A percentile compares a stretch with the other conserved stretches of the same genome.
Evolutionary conservation across 257 asterid genomes (phyloP).

Genomic region (Solanum sitiens): DNA sequence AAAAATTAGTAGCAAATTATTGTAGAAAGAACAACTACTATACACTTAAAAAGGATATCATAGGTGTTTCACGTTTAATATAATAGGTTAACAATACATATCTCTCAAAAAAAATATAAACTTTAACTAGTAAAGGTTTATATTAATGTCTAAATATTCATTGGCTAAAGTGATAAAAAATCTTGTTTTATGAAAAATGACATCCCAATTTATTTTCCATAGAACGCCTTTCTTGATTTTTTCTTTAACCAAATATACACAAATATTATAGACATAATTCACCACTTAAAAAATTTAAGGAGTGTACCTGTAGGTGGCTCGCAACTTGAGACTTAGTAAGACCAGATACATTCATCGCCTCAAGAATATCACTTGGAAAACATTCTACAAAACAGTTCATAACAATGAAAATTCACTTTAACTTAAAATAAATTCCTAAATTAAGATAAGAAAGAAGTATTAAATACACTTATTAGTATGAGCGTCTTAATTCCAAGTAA

Average conservation of each 20-base stretch:
- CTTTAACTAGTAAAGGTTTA: not conserved
- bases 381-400: not conserved
- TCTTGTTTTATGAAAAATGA: not conserved
- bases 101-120: not conserved
- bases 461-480: not conserved
- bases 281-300: too few species aligned
- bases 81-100: not conserved
- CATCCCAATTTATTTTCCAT: not conserved
- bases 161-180: not conserved
- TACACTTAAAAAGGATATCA: too few species aligned
- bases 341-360: not conserved
- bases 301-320: not conserved
- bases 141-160: not conserved
- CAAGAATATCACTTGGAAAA: not conserved
- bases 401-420: not conserved
- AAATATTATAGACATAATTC: too few species aligned
- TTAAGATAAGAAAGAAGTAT: not conserved
- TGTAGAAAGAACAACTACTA: too few species aligned
- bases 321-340: not conserved
- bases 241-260: not conserved
- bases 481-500: not conserved
- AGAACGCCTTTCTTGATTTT: not conserved
- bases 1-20: not conserved
- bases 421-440: not conserved
- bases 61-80: not conserved